A percentile compares a stretch with the other conserved stretches of the same genome.
Evolutionary conservation across 208 protist species (phyloP).

Genomic region (Acanthamoeba triangularis): DNA sequence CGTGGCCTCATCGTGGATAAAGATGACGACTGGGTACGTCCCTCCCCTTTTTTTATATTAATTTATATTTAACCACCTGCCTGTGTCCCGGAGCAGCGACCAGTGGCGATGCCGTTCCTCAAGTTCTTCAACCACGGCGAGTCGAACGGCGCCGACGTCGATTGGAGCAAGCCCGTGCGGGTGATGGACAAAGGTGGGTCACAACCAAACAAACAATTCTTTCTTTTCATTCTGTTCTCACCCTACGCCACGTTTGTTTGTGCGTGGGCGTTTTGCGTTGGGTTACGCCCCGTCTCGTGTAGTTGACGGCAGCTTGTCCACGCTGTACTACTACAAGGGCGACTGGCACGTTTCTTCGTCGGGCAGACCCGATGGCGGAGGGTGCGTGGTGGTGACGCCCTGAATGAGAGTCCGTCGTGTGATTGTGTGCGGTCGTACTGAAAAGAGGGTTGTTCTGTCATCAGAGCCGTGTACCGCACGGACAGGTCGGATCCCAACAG

Average conservation of each 20-base stretch:
- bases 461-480: background rate
- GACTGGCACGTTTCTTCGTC: slow-evolving; percentile 33
- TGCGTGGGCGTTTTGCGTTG: background rate
- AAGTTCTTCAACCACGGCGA: slow-evolving; percentile 65
- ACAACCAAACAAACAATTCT: too few species aligned
- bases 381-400: background rate
- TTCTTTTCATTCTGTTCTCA: background rate
- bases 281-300: background rate
- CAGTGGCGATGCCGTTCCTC: slow-evolving; percentile 30
- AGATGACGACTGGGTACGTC: slow-evolving; percentile 34
- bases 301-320: slow-evolving; percentile 34
- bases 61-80: background rate
- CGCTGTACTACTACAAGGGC: slow-evolving; percentile 60
- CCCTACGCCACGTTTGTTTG: background rate
- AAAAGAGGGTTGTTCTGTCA: background rate
- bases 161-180: slow-evolving; percentile 24
- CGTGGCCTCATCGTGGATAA: slow-evolving; percentile 29
- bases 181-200: slow-evolving; percentile 44
- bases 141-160: background rate
- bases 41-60: background rate
- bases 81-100: background rate
- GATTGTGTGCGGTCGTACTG: background rate
- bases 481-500: background rate
- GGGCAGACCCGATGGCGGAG: background rate
- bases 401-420: background rate